Evolutionary conservation across 2,329 filamentous ascomycete genomes (phyloP).

Genomic region (Claviceps spartinae): DNA sequence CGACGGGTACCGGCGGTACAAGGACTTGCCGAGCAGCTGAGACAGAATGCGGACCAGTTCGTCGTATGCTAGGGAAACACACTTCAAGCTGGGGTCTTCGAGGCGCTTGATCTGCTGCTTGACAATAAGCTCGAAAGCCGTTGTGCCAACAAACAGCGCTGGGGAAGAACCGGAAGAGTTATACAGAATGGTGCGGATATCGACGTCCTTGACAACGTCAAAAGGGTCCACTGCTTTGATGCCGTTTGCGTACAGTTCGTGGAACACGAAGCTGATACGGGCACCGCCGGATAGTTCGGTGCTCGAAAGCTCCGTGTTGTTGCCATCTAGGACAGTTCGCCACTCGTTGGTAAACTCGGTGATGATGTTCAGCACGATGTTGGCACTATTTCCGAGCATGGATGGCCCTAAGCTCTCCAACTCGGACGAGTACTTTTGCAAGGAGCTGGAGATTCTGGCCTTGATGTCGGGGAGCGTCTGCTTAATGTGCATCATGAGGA

Average conservation of each 20-base stretch:
- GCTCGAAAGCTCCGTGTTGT: conserved; percentile 91
- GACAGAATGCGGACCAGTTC: conserved; percentile 91
- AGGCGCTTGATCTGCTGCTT: conserved; percentile 97
- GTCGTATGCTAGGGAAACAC: conserved; percentile 92
- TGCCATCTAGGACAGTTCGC: conserved; percentile 88
- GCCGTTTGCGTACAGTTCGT: conserved; percentile 94
- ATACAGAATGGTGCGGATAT: conserved; percentile 93
- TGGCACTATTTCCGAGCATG: conserved; percentile 88
- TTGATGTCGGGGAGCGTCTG: conserved; percentile 98
- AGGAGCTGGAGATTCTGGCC: conserved; percentile 81
- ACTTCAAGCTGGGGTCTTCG: conserved; percentile 94
- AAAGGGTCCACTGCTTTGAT: conserved; percentile 97
- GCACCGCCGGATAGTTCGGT: conserved; percentile 90
- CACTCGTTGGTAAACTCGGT: conserved; percentile 98
- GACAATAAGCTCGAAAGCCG: conserved; percentile 95
- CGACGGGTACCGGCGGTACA: conserved; percentile 85
- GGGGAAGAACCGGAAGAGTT: conserved; percentile 98
- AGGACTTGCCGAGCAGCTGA: conserved; percentile 73
- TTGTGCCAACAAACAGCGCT: conserved; percentile 91
- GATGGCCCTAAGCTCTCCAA: conserved; percentile 77
- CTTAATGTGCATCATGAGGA: conserved; percentile 99
- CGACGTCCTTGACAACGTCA: conserved; percentile 91
- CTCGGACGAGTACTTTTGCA: conserved; percentile 82
- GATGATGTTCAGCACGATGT: conserved; percentile 96
- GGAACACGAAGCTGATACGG: conserved; percentile 98